Evolutionary conservation across 176 grass and related monocot species (phyloP).

Genomic region (Carex pumila): DNA sequence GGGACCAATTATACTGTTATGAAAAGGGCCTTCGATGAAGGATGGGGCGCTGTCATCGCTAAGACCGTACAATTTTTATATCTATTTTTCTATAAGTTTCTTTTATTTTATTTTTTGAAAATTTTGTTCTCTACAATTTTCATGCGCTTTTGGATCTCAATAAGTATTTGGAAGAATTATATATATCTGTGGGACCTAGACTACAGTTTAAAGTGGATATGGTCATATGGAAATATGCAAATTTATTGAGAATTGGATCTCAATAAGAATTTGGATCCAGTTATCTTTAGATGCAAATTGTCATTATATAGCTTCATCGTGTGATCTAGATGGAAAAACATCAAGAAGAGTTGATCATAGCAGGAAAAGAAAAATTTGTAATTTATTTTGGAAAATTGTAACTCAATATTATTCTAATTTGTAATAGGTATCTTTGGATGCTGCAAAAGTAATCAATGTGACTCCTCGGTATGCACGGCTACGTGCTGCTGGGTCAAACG

Average conservation of each 20-base stretch:
- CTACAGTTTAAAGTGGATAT: not conserved
- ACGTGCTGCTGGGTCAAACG: slow-evolving; percentile 65
- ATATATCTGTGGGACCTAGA: not conserved
- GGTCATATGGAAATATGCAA: not conserved
- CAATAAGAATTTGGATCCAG: too few species aligned
- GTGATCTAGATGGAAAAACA: not conserved
- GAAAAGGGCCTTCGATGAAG: slow-evolving; percentile 98
- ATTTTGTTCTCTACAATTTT: not conserved
- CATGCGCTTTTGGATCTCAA: not conserved
- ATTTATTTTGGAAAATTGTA: not conserved
- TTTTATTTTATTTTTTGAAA: not conserved
- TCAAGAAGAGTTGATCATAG: not conserved
- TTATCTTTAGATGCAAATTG: not conserved
- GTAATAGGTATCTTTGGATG: slow-evolving; percentile 83
- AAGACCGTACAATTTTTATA: slow-evolving; percentile 54
- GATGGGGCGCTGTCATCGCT: slow-evolving; percentile 95
- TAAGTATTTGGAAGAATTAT: not conserved
- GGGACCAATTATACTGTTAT: slow-evolving; percentile 99
- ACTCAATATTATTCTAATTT: slow-evolving; percentile 16
- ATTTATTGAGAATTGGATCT: too few species aligned
- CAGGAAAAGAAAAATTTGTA: not conserved
- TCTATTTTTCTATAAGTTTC: not conserved
- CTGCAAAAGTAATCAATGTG: slow-evolving; percentile 89
- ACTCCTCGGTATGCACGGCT: slow-evolving; percentile 87
- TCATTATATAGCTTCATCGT: not conserved